These are phyloP conservation scores for Wallemia mellicola DNA, from an alignment of 1,284 basidiomycete species.

Conservation along the genomic window DNA sequence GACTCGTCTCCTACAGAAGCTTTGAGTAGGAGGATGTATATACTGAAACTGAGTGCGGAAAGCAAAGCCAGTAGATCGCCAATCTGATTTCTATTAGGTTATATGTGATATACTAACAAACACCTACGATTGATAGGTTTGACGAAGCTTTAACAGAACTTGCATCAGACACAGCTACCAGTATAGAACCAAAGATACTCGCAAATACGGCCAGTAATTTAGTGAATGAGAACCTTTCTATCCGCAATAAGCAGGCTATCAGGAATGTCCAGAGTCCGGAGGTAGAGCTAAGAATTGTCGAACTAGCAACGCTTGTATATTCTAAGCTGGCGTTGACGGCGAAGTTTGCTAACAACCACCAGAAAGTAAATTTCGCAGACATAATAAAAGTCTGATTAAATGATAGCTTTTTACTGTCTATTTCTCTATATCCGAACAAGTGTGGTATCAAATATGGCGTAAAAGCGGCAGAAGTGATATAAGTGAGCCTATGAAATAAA, in stretches of 20 bases:
- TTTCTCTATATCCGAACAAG: constrained; percentile 17
- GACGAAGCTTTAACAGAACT: too few relatives aligned
- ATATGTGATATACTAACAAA: neutral
- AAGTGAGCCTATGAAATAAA: constrained; percentile 31
- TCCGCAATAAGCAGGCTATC: constrained; percentile 50
- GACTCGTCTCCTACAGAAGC: constrained; percentile 27
- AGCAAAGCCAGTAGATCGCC: constrained; percentile 54
- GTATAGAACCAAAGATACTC: constrained; percentile 47
- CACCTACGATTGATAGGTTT: too few relatives aligned
- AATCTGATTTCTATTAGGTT: too few relatives aligned
- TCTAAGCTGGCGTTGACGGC: constrained; percentile 12
- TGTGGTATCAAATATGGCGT: constrained; percentile 60
- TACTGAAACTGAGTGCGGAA: constrained; percentile 58
- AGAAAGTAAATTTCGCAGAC: neutral
- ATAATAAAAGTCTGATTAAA: constrained; percentile 4
- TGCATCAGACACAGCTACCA: constrained; percentile 64
- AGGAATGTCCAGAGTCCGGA: constrained; percentile 78
- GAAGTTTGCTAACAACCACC: constrained; percentile 1
- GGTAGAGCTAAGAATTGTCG: constrained; percentile 50
- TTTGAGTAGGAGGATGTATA: constrained; percentile 80
- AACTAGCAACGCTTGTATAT: constrained; percentile 66
- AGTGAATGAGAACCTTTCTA: constrained; percentile 42
- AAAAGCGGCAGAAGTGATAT: constrained; percentile 63
- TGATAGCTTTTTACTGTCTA: constrained; percentile 3
- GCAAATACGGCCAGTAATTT: constrained; percentile 44